Evolutionary conservation across 2,329 filamentous ascomycete species (phyloP).

Genomic region (Polychaeton citri): DNA sequence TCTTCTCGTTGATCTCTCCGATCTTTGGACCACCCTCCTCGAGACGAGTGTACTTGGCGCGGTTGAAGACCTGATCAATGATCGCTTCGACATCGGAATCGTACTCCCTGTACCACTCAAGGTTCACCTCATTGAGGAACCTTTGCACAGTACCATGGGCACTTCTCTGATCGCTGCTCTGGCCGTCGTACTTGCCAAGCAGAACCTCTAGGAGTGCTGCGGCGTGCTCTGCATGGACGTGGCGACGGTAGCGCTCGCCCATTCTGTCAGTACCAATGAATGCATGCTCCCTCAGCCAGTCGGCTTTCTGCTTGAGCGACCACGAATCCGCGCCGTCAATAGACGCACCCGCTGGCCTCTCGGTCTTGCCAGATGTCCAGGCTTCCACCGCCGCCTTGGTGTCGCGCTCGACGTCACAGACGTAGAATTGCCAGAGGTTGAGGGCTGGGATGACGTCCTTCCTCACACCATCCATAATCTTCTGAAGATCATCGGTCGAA

Average conservation of each 20-base stretch:
- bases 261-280: conserved; percentile 60
- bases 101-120: conserved; percentile 84
- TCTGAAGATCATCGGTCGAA: conserved; percentile 56
- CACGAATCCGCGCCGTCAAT: conserved; percentile 42
- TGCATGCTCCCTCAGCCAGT: conserved; percentile 55
- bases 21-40: conserved; percentile 81
- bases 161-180: conserved; percentile 33
- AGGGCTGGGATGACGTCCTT: conserved; percentile 63
- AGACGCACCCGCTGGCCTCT: conserved; percentile 37
- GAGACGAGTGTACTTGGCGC: conserved; percentile 88
- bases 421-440: conserved; percentile 88
- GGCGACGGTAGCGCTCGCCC: conserved; percentile 65
- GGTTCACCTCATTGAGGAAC: conserved; percentile 71
- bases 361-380: conserved; percentile 53
- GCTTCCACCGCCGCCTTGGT: conserved; percentile 54
- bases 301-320: conserved; percentile 45
- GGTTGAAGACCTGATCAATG: conserved; percentile 81
- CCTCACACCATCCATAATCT: conserved; percentile 76
- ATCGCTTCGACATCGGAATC: conserved; percentile 72
- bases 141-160: conserved; percentile 41
- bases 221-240: conserved; percentile 53
- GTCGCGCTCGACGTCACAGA: conserved; percentile 63
- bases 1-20: conserved; percentile 62
- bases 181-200: conserved; percentile 53
- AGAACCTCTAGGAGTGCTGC: conserved; percentile 56